Percentiles rank a stretch among this genome's conserved stretches.
Conservation (phyloP, 139 green algal genomes). For the Dunaliella sp. region DNA sequence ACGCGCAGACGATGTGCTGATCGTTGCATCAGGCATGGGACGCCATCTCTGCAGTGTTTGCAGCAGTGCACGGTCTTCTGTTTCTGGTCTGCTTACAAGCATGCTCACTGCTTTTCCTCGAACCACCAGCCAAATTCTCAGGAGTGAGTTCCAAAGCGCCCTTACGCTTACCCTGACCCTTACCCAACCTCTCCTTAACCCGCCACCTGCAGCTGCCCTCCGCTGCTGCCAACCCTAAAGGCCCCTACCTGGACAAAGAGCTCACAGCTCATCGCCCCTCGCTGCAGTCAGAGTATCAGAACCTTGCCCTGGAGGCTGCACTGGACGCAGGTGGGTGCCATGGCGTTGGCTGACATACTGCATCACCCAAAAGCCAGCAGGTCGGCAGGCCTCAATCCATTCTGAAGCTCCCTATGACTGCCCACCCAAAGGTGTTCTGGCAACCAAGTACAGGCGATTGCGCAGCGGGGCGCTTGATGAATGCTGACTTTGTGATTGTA, state of each 20-base stretch:
- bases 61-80: no score
- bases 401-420: no score
- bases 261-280: slow-evolving; percentile 41
- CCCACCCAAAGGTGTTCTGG: no score
- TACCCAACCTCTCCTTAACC: not conserved
- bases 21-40: no score
- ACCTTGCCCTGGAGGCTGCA: slow-evolving; percentile 35
- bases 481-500: no score
- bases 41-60: no score
- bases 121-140: not conserved
- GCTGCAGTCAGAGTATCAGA: slow-evolving; percentile 44
- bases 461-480: no score
- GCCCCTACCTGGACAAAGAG: slow-evolving; percentile 49
- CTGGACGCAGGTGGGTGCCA: slow-evolving; percentile 41
- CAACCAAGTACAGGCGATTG: no score
- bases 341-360: slow-evolving; percentile 37
- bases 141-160: not conserved
- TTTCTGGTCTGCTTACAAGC: not conserved
- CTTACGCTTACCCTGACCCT: not conserved
- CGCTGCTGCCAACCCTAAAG: slow-evolving; percentile 33
- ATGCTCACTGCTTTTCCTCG: no score
- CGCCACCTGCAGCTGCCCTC: slow-evolving; percentile 33
- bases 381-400: no score
- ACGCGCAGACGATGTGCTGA: no score
- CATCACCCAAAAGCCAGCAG: not conserved